Evolutionary conservation across 1,284 basidiomycete genomes (phyloP), one percentile per base, ranked within the genome.

Genomic region (Pseudozyma tsukubaensis): DNA sequence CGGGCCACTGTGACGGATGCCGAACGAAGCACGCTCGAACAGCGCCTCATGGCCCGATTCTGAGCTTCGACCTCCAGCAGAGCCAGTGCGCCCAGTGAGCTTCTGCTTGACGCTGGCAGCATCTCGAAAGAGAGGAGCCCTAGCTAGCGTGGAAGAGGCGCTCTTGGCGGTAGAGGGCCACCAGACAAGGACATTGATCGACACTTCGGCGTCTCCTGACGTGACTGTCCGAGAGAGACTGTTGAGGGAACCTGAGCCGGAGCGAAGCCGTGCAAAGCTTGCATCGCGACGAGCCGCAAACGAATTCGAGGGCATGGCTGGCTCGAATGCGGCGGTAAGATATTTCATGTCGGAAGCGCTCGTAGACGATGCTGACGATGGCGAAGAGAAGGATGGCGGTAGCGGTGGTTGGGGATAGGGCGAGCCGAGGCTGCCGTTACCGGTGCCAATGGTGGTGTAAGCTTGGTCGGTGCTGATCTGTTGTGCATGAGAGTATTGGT

Each of bases 61-160:
- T n/a, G 49, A 19, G 42, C 52, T 19, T 18, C 51, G 49, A n/a
- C 4, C 19, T 12, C 59, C 48, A 1, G 56, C 53, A 7, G 68
- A 50, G 1, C 52, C 53, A 16, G 51, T 8, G 12, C 62, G 57
- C 55, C 66, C 59, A 7, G 72, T 56, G 43, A 76, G 66, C 43
- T 70, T 73, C 36, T 66, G 61, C 48, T 77, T 77, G 51, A 74
- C 59, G 35, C 57, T 48, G 47, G 70, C 59, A 21, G 66, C 70
- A 49, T 77, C 74, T 18, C 75, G 55, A 44, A 77, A 65, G 40
- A 77, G 60, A 8, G 75, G 72, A 0, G 67, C 55, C 39, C 65
- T 54, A 4, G 70, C 62, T 36, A 76, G 35, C 29, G 55, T 58
- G 9, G 71, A 70, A 4, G 63, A 53, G 4, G 59, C 48, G 16